Base-by-base conservation (phyloP, 108 stramenopile species). In the Chaetoceros muelleri region DNA sequence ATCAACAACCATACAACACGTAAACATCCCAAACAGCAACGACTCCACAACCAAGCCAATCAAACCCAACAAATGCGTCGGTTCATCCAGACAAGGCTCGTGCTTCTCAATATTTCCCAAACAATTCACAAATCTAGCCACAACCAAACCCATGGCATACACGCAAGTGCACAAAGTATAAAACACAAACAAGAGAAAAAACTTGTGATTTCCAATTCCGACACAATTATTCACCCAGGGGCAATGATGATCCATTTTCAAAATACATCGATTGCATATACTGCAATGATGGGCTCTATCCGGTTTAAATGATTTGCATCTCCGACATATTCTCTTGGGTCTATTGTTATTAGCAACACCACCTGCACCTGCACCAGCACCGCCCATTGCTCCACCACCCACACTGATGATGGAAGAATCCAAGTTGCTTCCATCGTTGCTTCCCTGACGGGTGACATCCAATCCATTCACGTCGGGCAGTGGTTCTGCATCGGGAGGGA, bases 161-260 rank as follows among this genome's bases (percentile, higher is more conserved):
- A 79, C 21, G 64, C 95, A 94, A 25, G 89, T 76, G 19, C 87
- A 24, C 48, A 75, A 95, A 16, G 97, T 94, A 76, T 97, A 99
- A 51, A 94, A 83, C 48, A 96, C 74, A 75, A 99, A 99, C 17
- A 98, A 75, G 45, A 99, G 54, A 77, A 99, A 99, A 66, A 94
- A 95, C 78, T 98, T 98, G 87, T 99, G 96, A 70, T 99, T 99
- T 34, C 92, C 87, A 54, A 96, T 86, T 45, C 96, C 99, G 19
- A 99, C 94, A 75, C 97, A 97, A 74, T 99, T 98, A 80, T 98
- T 98, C 31, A 97, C 94, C 97, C 87, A 88, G 8, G 86, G 82
- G 73, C 96, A 97, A 61, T 87, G 81, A 80, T 86, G 93, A 64
- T 94, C 93, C 89, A 94, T 90, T 70, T 94, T 90, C 56, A 94